Evolutionary conservation across 192 early-diverging fungal genomes (phyloP).

Genomic region (Entomortierella beljakovae): DNA sequence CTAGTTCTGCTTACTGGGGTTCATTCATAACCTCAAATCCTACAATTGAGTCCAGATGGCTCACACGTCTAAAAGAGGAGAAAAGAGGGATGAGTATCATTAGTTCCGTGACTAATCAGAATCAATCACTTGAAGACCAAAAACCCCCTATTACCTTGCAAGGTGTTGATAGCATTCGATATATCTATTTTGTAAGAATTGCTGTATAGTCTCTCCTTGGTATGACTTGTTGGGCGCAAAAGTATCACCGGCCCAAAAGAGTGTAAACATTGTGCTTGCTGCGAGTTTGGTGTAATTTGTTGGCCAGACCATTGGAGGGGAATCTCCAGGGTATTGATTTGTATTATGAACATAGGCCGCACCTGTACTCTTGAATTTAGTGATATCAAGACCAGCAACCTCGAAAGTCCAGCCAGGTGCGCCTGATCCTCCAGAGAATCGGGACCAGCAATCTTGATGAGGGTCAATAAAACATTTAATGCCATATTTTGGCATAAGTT

Average conservation of each 20-base stretch:
- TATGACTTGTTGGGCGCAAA: constrained; percentile 79
- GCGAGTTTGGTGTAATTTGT: constrained; percentile 92
- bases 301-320: constrained; percentile 78
- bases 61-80: constrained; percentile 63
- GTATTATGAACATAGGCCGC: constrained; percentile 85
- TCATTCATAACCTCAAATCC: constrained; percentile 90
- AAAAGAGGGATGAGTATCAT: constrained; percentile 4
- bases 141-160: constrained; percentile 59
- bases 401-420: constrained; percentile 93
- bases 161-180: constrained; percentile 77
- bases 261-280: constrained; percentile 85
- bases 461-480: constrained; percentile 91
- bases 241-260: constrained; percentile 82
- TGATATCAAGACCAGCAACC: constrained; percentile 79
- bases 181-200: constrained; percentile 76
- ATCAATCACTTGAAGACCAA: not conserved
- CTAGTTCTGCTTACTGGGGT: constrained; percentile 58
- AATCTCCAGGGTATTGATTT: constrained; percentile 62
- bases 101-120: not conserved
- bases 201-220: constrained; percentile 72
- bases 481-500: constrained; percentile 76
- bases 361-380: constrained; percentile 77
- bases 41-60: constrained; percentile 71
- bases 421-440: constrained; percentile 84
- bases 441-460: constrained; percentile 87